Conservation (phyloP, 192 early-diverging fungal genomes). For the Backusella macrospora region DNA sequence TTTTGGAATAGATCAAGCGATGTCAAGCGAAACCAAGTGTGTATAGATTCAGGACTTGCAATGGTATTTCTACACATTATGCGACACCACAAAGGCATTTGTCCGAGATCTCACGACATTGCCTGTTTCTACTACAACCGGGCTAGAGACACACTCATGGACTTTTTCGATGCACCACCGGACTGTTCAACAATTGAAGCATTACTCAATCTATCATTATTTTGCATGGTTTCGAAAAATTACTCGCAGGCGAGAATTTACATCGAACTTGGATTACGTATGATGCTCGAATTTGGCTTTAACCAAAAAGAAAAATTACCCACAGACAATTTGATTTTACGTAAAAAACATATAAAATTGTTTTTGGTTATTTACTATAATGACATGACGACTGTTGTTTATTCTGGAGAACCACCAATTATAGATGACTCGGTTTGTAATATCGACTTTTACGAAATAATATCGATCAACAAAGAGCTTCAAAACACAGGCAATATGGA, state of each 20-base stretch:
- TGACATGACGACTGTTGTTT: conserved; percentile 26
- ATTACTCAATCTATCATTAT: conserved; percentile 37
- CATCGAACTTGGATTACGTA: conserved; percentile 38
- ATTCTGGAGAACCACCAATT: conserved; percentile 28
- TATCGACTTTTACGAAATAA: conserved; percentile 40
- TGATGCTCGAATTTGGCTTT: conserved; percentile 41
- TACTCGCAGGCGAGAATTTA: conserved; percentile 42
- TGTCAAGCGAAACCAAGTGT: conserved; percentile 38
- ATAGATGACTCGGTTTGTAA: conserved; percentile 33
- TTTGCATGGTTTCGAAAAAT: conserved; percentile 36
- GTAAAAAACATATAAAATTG: conserved; percentile 34
- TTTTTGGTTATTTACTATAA: conserved; percentile 43
- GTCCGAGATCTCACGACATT: conserved; percentile 30
- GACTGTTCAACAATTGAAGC: conserved; percentile 41
- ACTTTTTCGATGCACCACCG: conserved; percentile 39
- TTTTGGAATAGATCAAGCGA: conserved; percentile 44
- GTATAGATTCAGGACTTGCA: conserved; percentile 39
- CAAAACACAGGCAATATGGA: background rate
- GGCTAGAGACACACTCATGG: conserved; percentile 33
- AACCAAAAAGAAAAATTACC: conserved; percentile 24
- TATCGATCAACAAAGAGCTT: conserved; percentile 18
- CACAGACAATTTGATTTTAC: conserved; percentile 21
- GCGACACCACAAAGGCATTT: conserved; percentile 37
- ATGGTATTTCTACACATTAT: conserved; percentile 42
- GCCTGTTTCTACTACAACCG: conserved; percentile 35